These are phyloP conservation scores for Venturia pyrina DNA, from an alignment of 2,329 filamentous ascomycete genomes.

Conservation along the genomic window DNA sequence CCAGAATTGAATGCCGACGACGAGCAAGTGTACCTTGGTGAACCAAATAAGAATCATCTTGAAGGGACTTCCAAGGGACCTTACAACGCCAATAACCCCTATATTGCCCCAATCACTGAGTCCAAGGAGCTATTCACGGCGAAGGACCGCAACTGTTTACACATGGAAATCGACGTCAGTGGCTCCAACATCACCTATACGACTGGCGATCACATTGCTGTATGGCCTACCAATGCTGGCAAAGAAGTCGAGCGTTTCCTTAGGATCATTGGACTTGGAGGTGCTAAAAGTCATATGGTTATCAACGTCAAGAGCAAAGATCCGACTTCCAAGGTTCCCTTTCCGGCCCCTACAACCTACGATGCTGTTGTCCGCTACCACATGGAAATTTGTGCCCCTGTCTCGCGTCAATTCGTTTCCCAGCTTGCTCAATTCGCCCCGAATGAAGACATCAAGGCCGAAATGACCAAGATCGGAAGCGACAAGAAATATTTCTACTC, in stretches of 20 bases:
- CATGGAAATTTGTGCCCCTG: conserved; percentile 89
- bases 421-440: conserved; percentile 84
- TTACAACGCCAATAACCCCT: conserved; percentile 94
- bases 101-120: conserved; percentile 84
- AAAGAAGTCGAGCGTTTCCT: conserved; percentile 87
- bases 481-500: conserved; percentile 95
- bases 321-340: conserved; percentile 91
- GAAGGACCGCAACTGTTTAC: conserved; percentile 87
- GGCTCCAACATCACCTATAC: conserved; percentile 87
- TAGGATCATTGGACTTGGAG: conserved; percentile 59
- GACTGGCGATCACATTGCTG: conserved; percentile 91
- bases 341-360: conserved; percentile 93
- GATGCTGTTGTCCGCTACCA: conserved; percentile 90
- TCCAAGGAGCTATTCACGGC: conserved; percentile 85
- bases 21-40: conserved; percentile 80
- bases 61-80: conserved; percentile 76
- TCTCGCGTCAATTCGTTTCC: conserved; percentile 90
- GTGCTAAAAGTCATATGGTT: conserved; percentile 66
- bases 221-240: conserved; percentile 95
- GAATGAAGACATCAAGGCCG: conserved; percentile 70
- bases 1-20: conserved; percentile 65
- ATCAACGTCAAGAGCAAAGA: conserved; percentile 86
- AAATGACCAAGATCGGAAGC: conserved; percentile 77
- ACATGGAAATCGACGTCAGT: conserved; percentile 88
- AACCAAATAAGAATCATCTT: conserved; percentile 93